Percentiles rank a stretch among this genome's conserved stretches.
Conservation (phyloP, 495 filamentous ascomycete species). For the Hyphodiscus hymeniophilus region DNA sequence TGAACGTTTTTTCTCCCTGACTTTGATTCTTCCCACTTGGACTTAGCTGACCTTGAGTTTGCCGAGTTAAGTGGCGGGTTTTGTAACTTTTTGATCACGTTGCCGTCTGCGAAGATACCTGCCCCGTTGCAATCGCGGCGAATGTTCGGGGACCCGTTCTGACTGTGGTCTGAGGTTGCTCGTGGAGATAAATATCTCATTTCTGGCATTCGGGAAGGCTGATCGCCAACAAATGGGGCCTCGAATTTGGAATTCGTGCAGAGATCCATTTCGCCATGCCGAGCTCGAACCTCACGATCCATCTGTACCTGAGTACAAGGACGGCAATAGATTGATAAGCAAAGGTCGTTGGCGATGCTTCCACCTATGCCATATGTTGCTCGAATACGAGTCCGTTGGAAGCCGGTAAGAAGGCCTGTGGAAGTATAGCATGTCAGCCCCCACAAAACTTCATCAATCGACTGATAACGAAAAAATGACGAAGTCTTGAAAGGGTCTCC, state of each 20-base stretch:
- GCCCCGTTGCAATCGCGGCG: too few species aligned
- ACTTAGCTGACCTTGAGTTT: too few species aligned
- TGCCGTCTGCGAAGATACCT: too few species aligned
- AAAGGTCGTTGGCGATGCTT: constrained; percentile 9
- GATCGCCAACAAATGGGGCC: background rate
- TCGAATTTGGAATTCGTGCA: background rate
- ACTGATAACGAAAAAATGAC: too few species aligned
- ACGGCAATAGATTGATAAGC: constrained; percentile 11
- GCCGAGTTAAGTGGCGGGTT: too few species aligned
- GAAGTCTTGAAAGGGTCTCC: too few species aligned
- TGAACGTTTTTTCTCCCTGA: too few species aligned
- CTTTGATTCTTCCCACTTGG: too few species aligned
- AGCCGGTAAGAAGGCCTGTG: constrained; percentile 9
- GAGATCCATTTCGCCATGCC: constrained; percentile 13
- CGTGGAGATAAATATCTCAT: constrained; percentile 9
- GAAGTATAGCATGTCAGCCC: background rate
- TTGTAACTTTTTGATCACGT: too few species aligned
- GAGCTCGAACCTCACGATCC: constrained; percentile 23
- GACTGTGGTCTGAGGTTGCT: too few species aligned
- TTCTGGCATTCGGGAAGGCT: background rate
- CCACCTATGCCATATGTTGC: constrained; percentile 22
- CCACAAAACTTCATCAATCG: too few species aligned
- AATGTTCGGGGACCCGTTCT: too few species aligned
- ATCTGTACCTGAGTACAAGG: constrained; percentile 18
- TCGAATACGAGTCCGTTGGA: constrained; percentile 17